Percentiles rank a stretch among this genome's conserved stretches.
phyloP scores from a whole-genome alignment of 2,329 filamentous ascomycete species.

The Pyricularia pennisetigena region DNA sequence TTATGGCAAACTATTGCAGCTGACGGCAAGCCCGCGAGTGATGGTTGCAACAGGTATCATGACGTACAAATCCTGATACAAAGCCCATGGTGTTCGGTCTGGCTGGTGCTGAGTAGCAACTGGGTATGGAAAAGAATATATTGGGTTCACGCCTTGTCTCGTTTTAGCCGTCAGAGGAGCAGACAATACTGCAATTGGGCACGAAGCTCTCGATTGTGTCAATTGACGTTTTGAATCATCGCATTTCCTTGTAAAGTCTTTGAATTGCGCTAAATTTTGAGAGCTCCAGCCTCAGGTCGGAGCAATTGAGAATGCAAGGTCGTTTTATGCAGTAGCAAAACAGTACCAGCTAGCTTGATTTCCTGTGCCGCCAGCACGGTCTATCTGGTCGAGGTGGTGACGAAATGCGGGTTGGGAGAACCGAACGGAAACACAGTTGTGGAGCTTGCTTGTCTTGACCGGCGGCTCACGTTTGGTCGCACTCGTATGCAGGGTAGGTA shows the following conservation, averaged over 20 bases:
- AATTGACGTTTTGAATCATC: neutral
- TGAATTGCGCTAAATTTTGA: neutral
- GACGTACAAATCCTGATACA: constrained; percentile 61
- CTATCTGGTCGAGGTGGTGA: constrained; percentile 4
- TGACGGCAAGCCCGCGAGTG: neutral
- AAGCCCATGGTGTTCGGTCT: constrained; percentile 52
- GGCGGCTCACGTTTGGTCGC: too few species aligned
- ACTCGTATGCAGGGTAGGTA: neutral
- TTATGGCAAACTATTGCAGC: neutral
- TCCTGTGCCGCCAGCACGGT: neutral
- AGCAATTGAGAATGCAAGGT: neutral
- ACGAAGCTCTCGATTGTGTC: neutral
- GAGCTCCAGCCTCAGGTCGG: neutral
- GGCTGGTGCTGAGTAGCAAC: constrained; percentile 7
- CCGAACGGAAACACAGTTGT: neutral
- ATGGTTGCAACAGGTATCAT: neutral
- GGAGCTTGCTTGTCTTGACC: too few species aligned
- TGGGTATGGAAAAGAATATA: neutral
- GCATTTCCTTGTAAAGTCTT: neutral
- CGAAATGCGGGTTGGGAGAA: constrained; percentile 2
- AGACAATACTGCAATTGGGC: neutral
- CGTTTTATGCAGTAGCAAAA: neutral
- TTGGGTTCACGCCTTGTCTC: neutral
- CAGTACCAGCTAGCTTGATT: too few species aligned
- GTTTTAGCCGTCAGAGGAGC: neutral